Percentiles rank a stretch among this genome's conserved stretches.
These are phyloP conservation scores for Gracilaria domingensis DNA, from an alignment of 23 red algal species.

Conservation along the genomic window DNA sequence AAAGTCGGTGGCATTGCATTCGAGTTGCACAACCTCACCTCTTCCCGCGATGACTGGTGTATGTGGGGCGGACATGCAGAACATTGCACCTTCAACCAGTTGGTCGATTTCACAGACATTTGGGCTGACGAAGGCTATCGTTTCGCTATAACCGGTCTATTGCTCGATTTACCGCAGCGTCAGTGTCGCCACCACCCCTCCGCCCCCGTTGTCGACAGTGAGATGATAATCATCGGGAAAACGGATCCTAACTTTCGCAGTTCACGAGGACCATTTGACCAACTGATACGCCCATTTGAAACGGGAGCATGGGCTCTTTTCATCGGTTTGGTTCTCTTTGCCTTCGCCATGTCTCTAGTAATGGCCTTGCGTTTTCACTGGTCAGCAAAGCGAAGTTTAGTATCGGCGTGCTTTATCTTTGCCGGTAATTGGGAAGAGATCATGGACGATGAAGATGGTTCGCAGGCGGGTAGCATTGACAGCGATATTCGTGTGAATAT, in stretches of 20 bases:
- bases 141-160: slow-evolving; percentile 38
- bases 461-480: neutral
- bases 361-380: slow-evolving; percentile 47
- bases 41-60: slow-evolving; percentile 30
- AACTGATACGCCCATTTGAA: slow-evolving; percentile 45
- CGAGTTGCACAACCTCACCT: slow-evolving; percentile 19
- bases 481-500: neutral
- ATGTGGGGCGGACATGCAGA: slow-evolving; percentile 55
- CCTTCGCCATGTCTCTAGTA: slow-evolving; percentile 11
- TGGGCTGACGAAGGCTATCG: neutral
- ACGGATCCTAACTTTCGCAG: neutral
- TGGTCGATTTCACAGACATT: slow-evolving; percentile 28
- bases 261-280: slow-evolving; percentile 15
- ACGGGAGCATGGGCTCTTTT: slow-evolving; percentile 44
- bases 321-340: slow-evolving; percentile 21
- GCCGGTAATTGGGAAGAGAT: slow-evolving; percentile 40
- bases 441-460: slow-evolving; percentile 29
- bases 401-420: slow-evolving; percentile 58
- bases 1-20: slow-evolving; percentile 34
- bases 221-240: slow-evolving; percentile 40
- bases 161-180: slow-evolving; percentile 35
- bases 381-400: slow-evolving; percentile 3
- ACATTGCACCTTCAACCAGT: slow-evolving; percentile 42
- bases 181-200: slow-evolving; percentile 30
- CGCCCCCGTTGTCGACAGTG: slow-evolving; percentile 21